A percentile compares a stretch with the other conserved stretches of the same genome.
Evolutionary conservation across 768 basidiomycete species (phyloP).

Genomic region (Suillus subalutaceus): DNA sequence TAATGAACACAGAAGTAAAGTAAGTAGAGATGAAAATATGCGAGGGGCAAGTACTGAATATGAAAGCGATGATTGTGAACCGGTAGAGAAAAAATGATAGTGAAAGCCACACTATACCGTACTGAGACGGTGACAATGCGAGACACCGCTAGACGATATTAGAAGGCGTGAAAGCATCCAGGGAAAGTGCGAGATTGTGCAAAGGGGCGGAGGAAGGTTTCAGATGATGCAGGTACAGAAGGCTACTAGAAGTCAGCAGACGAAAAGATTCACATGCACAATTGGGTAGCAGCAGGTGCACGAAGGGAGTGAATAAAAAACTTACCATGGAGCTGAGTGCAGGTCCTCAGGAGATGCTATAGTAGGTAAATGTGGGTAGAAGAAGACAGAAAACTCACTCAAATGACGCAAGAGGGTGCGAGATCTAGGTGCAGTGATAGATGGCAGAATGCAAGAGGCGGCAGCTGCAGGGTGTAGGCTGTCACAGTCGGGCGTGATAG

Average conservation of each 20-base stretch:
- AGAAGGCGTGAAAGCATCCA: not conserved
- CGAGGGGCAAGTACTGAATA: not conserved
- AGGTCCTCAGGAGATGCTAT: not conserved
- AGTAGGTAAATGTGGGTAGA: not conserved
- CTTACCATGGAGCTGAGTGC: not conserved
- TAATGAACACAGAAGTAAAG: too few relatives aligned
- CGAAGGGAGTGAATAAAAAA: not conserved
- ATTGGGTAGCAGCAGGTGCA: too few relatives aligned
- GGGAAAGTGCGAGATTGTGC: not conserved
- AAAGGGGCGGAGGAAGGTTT: not conserved
- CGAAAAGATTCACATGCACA: not conserved
- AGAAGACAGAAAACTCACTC: too few relatives aligned
- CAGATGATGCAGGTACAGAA: not conserved
- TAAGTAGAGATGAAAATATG: not conserved
- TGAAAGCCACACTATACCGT: not conserved
- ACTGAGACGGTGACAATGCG: too few relatives aligned
- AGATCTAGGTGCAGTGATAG: too few relatives aligned
- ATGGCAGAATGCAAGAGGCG: too few relatives aligned
- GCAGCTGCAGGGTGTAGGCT: too few relatives aligned
- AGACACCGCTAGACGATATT: not conserved
- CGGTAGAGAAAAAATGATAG: not conserved
- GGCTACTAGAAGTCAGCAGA: not conserved
- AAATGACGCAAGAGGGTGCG: too few relatives aligned
- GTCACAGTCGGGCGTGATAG: too few relatives aligned
- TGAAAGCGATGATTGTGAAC: not conserved